These are phyloP conservation scores for Ilyonectria robusta DNA, from an alignment of 2,329 filamentous ascomycete species.

Conservation along the genomic window DNA sequence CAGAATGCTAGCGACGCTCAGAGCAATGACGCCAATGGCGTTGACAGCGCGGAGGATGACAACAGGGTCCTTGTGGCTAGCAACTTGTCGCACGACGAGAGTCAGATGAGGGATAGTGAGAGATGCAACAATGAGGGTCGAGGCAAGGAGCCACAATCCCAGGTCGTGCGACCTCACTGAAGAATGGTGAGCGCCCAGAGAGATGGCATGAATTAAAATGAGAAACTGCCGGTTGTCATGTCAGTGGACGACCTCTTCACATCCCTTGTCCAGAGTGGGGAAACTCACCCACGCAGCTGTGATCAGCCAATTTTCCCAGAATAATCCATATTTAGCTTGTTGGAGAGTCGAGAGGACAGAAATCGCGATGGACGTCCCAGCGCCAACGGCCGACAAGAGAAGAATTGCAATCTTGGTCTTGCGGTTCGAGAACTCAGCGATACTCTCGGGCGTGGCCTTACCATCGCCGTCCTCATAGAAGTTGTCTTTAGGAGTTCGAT, in stretches of 20 bases:
- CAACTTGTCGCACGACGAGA: constrained; percentile 50
- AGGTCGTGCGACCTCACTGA: constrained; percentile 68
- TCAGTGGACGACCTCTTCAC: constrained; percentile 16
- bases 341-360: constrained; percentile 66
- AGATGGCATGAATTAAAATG: constrained; percentile 66
- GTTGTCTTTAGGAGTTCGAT: constrained; percentile 57
- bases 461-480: constrained; percentile 80
- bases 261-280: neutral
- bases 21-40: constrained; percentile 59
- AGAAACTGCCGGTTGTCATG: constrained; percentile 57
- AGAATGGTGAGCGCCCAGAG: constrained; percentile 63
- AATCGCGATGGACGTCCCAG: constrained; percentile 69
- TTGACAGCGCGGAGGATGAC: constrained; percentile 64
- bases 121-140: constrained; percentile 60
- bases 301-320: constrained; percentile 72
- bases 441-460: constrained; percentile 73
- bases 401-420: constrained; percentile 69
- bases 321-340: constrained; percentile 53
- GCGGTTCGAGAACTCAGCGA: constrained; percentile 73
- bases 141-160: constrained; percentile 66
- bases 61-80: constrained; percentile 54
- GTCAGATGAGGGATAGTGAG: constrained; percentile 63
- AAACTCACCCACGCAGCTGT: constrained; percentile 75
- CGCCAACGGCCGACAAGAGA: constrained; percentile 67
- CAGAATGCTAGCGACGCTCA: constrained; percentile 64